These are phyloP conservation scores for Wickerhamiella azymoides DNA, from an alignment of 805 yeast genomes.

Conservation along the genomic window DNA sequence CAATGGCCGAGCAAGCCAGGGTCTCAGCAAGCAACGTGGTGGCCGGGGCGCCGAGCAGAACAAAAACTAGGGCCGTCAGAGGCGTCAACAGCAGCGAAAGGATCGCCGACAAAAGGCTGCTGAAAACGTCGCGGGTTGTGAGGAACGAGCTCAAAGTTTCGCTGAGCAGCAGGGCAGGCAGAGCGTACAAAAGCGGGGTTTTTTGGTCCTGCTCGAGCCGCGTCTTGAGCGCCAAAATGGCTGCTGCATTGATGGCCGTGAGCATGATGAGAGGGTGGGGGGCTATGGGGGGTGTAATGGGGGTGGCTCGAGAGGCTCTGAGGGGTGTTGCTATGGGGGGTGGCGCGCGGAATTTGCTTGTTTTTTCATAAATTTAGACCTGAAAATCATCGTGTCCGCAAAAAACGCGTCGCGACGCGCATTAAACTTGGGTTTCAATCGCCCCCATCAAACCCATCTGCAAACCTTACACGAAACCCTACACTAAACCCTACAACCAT, in stretches of 20 bases:
- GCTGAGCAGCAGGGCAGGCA: background rate
- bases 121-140: conserved; percentile 13
- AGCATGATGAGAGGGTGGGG: conserved; percentile 1
- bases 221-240: background rate
- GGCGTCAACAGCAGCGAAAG: conserved; percentile 22
- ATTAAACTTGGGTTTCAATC: no score
- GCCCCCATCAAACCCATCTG: no score
- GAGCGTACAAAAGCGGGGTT: background rate
- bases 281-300: background rate
- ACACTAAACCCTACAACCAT: no score
- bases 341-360: no score
- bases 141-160: background rate
- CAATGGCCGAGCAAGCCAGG: conserved; percentile 43
- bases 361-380: no score
- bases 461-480: no score
- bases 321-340: no score
- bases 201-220: background rate
- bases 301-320: no score
- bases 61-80: conserved; percentile 25
- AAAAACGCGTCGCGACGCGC: no score
- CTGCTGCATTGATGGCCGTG: conserved; percentile 1
- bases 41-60: conserved; percentile 75
- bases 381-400: no score
- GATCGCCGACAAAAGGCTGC: conserved; percentile 22
- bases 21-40: conserved; percentile 41